Evolutionary conservation across 768 basidiomycete species (phyloP).

Genomic region (Phylloporus arenicola): DNA sequence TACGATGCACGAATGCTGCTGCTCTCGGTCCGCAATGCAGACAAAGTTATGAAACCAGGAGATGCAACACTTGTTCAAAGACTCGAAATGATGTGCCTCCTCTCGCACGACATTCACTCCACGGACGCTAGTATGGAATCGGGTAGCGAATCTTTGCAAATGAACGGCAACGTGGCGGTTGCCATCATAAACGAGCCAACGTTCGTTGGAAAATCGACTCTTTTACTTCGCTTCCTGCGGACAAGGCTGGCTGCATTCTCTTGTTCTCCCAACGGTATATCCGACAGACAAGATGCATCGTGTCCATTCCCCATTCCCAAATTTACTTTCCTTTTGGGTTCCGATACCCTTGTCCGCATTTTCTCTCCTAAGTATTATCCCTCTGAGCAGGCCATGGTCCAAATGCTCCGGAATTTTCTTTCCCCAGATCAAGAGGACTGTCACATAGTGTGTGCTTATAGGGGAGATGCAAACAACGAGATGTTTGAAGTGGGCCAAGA

Average conservation of each 20-base stretch:
- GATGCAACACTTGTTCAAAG: constrained; percentile 78
- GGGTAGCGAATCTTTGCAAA: constrained; percentile 1
- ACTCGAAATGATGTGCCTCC: constrained; percentile 79
- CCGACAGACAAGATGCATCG: constrained; percentile 7
- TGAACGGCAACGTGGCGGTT: constrained; percentile 54
- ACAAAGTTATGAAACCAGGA: constrained; percentile 65
- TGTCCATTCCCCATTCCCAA: constrained; percentile 27
- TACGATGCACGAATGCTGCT: constrained; percentile 77
- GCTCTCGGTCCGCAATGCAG: constrained; percentile 81
- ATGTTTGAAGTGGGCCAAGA: constrained; percentile 36
- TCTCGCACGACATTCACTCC: constrained; percentile 44
- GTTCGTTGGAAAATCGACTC: constrained; percentile 75
- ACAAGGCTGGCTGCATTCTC: constrained; percentile 13
- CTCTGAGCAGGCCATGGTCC: constrained; percentile 47
- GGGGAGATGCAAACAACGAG: constrained; percentile 29
- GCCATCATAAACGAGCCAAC: constrained; percentile 84
- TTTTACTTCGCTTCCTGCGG: constrained; percentile 49
- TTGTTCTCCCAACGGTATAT: not conserved
- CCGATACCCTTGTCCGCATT: constrained; percentile 81
- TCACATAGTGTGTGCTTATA: constrained; percentile 60
- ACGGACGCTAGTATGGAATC: not conserved
- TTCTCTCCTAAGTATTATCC: constrained; percentile 72
- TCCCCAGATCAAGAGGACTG: constrained; percentile 50
- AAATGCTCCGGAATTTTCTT: constrained; percentile 55
- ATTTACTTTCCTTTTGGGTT: constrained; percentile 71